Base-by-base conservation (phyloP, 2,329 filamentous ascomycete genomes). In the Microthyrium microscopicum region DNA sequence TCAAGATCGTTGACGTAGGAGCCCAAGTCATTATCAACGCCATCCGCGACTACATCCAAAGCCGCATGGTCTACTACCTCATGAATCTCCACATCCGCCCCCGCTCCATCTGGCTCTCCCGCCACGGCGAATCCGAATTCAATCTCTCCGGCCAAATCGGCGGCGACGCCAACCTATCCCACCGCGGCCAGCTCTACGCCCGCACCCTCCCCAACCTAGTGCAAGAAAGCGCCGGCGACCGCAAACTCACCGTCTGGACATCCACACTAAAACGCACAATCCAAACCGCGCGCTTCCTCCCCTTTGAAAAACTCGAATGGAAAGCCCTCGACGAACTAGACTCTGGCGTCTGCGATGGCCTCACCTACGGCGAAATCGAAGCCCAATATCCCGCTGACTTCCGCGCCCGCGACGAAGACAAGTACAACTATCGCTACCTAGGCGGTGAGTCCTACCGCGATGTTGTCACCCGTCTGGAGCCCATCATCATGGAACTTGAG, bases 401-500 rank as follows among this genome's bases (percentile, higher is more conserved):
- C 59, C 73, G 75, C 31, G 84, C 87, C 21, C 82, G 89, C 41
- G 89, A 98, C 55, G 83, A 93, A 44, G 89, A 98, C 65, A 98
- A 98, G 58, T 95, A 95, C 70, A 95, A 98, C 62, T 98, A 98
- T 60, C 83, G 89, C 37, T 98, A 98, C 58, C 77, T 89, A 4
- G 89, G 89, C 41, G 89, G 89, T 34, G 89, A 98, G 60, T 91
- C 81, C 40, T 81, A 98, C 55, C 81, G 87, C 36, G 89, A 98
- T 49, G 87, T 98, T 1, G 89, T 98, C 26, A 95, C 94, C 48
- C 83, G 89, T 1, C 73, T 98, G 1, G 89, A 98, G 52, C 89
- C 89, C 40, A 98, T 98, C 57, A 98, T 98, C 59, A 98, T 98
- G 89, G 89, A 98, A 54, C 66, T 98, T 33, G 89, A 98, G 57